A percentile compares a stretch with the other conserved stretches of the same genome.
Evolutionary conservation across 495 filamentous ascomycete genomes (phyloP).

Genomic region (Lepidopterella palustris): DNA sequence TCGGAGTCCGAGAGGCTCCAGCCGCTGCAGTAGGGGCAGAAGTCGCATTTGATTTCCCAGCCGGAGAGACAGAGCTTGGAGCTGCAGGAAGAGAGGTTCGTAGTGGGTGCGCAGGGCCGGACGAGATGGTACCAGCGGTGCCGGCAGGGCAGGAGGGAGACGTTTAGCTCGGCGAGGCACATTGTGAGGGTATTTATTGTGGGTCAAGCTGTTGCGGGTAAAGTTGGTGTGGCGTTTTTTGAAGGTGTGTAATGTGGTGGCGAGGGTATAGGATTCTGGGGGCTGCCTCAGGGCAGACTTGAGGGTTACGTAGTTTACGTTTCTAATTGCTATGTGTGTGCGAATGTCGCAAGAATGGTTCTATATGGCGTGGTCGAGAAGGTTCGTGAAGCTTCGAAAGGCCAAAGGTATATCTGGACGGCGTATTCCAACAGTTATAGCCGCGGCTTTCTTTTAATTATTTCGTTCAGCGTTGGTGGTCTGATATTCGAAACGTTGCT

Average conservation of each 20-base stretch:
- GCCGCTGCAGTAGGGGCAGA: constrained; percentile 36
- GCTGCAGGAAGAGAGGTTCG: constrained; percentile 36
- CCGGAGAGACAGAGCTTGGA: constrained; percentile 32
- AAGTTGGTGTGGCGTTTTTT: too few relatives aligned
- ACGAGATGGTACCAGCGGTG: constrained; percentile 38
- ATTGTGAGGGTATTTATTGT: constrained; percentile 21
- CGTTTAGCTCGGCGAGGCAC: constrained; percentile 39
- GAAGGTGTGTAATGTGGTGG: neutral
- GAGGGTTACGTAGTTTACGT: neutral
- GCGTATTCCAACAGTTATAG: neutral
- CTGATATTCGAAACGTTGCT: too few relatives aligned
- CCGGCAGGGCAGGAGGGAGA: constrained; percentile 34
- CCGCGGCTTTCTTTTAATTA: neutral
- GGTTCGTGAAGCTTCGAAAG: neutral
- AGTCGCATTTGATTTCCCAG: constrained; percentile 38
- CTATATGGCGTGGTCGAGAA: neutral
- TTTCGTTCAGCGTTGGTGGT: neutral
- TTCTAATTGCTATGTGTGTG: neutral
- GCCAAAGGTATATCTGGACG: neutral
- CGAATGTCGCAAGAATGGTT: too few relatives aligned
- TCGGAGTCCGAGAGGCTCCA: constrained; percentile 26
- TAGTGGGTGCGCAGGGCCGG: constrained; percentile 28
- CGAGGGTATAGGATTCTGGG: neutral
- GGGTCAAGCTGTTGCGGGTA: too few relatives aligned
- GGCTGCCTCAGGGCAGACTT: neutral